phyloP scores from a whole-genome alignment of 768 basidiomycete species.

The Xerocomellus dryophilus region DNA sequence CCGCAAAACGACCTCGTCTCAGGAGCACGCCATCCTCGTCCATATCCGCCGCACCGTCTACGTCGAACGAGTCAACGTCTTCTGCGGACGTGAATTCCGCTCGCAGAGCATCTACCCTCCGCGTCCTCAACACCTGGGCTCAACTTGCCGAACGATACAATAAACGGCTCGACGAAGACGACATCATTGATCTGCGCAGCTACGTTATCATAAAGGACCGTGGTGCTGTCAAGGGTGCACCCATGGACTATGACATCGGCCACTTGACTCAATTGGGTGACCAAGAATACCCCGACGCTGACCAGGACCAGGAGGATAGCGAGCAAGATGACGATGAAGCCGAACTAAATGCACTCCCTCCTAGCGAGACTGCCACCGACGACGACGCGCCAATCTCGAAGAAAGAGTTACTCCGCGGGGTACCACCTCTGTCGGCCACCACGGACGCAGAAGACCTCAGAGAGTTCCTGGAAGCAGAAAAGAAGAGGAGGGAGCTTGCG shows the following conservation, averaged over 20 bases:
- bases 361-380: conserved; percentile 24
- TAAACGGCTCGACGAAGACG: conserved; percentile 69
- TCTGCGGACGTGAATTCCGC: conserved; percentile 49
- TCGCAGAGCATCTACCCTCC: conserved; percentile 49
- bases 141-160: conserved; percentile 67
- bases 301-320: conserved; percentile 43
- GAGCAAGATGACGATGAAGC: conserved; percentile 54
- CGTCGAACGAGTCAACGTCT: conserved; percentile 27
- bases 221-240: conserved; percentile 53
- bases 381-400: conserved; percentile 30
- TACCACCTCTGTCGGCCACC: conserved; percentile 45
- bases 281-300: conserved; percentile 39
- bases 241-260: conserved; percentile 49
- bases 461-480: conserved; percentile 68
- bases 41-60: conserved; percentile 35
- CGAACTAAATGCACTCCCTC: conserved; percentile 55
- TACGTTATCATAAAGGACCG: conserved; percentile 64
- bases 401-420: conserved; percentile 33
- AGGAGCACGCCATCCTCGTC: conserved; percentile 44
- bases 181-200: conserved; percentile 68
- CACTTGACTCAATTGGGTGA: conserved; percentile 42
- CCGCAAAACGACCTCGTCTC: conserved; percentile 49
- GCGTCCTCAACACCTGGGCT: conserved; percentile 62
- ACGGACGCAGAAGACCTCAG: conserved; percentile 60
- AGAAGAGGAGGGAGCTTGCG: conserved; percentile 42